Percentiles rank a stretch among this genome's conserved stretches.
Evolutionary conservation across 352 stramenopile species (phyloP).

Genomic region (Pythium graminicola): DNA sequence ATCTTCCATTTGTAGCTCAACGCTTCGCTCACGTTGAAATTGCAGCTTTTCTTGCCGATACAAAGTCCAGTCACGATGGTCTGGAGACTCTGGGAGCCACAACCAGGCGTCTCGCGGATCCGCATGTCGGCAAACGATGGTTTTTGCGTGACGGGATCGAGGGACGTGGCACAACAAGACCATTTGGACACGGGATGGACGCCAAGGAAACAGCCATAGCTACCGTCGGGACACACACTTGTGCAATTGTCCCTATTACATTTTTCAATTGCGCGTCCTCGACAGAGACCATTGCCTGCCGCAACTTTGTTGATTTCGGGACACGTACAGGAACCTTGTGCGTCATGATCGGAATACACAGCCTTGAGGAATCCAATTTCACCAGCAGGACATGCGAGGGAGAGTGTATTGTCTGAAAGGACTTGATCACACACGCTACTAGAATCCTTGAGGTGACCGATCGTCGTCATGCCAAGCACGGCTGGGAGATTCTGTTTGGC

Average conservation of each 20-base stretch:
- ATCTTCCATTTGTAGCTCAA: slow-evolving; percentile 54
- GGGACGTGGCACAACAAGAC: slow-evolving; percentile 50
- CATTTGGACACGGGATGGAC: slow-evolving; percentile 53
- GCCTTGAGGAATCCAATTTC: slow-evolving; percentile 76
- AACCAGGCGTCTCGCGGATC: slow-evolving; percentile 36
- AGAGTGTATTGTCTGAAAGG: slow-evolving; percentile 36
- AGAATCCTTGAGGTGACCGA: slow-evolving; percentile 66
- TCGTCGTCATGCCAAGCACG: slow-evolving; percentile 72
- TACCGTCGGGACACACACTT: slow-evolving; percentile 35
- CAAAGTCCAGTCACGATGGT: slow-evolving; percentile 69
- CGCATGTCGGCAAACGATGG: slow-evolving; percentile 52
- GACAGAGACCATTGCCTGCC: slow-evolving; percentile 45
- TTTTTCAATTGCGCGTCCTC: slow-evolving; percentile 24
- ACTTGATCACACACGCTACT: slow-evolving; percentile 67
- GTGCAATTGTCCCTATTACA: slow-evolving; percentile 23
- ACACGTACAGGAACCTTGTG: slow-evolving; percentile 57
- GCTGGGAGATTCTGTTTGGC: slow-evolving; percentile 58
- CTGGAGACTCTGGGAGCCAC: slow-evolving; percentile 38
- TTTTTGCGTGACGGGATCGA: slow-evolving; percentile 24
- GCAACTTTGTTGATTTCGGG: slow-evolving; percentile 62
- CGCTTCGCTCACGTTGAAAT: slow-evolving; percentile 54
- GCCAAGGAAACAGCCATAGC: slow-evolving; percentile 59
- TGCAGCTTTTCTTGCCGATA: slow-evolving; percentile 58
- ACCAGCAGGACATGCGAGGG: slow-evolving; percentile 54
- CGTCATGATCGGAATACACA: slow-evolving; percentile 57